These are phyloP conservation scores for Wickerhamiella occidentalis DNA, from an alignment of 805 yeast genomes.

Conservation along the genomic window DNA sequence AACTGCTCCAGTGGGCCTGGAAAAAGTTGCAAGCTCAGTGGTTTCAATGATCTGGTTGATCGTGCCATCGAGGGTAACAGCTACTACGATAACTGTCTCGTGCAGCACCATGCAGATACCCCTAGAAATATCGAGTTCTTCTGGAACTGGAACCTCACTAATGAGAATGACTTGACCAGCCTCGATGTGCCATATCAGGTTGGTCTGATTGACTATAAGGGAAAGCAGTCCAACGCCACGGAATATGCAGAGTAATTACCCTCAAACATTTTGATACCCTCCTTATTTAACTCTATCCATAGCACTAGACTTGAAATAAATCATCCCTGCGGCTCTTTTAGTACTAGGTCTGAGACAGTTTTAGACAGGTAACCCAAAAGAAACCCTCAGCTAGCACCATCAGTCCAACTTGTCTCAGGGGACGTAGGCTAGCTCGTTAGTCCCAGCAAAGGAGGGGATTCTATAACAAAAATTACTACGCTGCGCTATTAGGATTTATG, in stretches of 20 bases:
- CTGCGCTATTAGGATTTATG: neutral
- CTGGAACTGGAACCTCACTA: slow-evolving; percentile 24
- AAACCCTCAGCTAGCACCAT: too few relatives aligned
- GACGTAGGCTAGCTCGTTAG: too few relatives aligned
- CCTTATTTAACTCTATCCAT: neutral
- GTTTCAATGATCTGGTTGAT: slow-evolving; percentile 18
- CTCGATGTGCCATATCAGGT: slow-evolving; percentile 15
- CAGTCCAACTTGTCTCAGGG: too few relatives aligned
- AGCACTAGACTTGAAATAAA: too few relatives aligned
- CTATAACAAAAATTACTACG: neutral
- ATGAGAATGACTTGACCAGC: slow-evolving; percentile 12
- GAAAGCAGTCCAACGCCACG: slow-evolving; percentile 3
- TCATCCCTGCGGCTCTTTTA: too few relatives aligned
- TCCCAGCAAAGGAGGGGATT: neutral
- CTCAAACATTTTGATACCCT: neutral
- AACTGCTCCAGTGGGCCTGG: slow-evolving; percentile 42
- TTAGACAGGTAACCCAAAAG: too few relatives aligned
- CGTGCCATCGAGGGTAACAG: slow-evolving; percentile 10
- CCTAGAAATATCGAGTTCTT: slow-evolving; percentile 21
- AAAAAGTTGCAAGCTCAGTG: slow-evolving; percentile 32
- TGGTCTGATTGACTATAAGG: slow-evolving; percentile 15
- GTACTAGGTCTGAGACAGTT: neutral
- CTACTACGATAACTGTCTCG: slow-evolving; percentile 15
- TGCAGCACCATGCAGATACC: slow-evolving; percentile 11
- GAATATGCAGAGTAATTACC: neutral